These are phyloP conservation scores for Conticribra guillardii DNA, from an alignment of 108 stramenopile genomes.

Conservation along the genomic window DNA sequence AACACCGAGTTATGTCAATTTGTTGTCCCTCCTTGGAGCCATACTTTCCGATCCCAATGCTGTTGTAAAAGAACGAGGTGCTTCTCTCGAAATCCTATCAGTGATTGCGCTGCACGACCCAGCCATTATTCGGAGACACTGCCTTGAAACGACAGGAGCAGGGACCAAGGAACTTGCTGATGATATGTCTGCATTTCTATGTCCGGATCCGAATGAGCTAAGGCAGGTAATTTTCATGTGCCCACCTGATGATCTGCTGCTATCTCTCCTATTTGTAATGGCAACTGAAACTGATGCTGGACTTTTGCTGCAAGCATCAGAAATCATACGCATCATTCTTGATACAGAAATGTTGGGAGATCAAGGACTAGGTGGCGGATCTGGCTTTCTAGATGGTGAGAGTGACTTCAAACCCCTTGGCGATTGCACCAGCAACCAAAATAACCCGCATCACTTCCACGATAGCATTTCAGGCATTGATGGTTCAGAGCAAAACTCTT, in stretches of 20 bases:
- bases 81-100: conserved; percentile 77
- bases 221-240: conserved; percentile 69
- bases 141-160: conserved; percentile 54
- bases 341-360: conserved; percentile 84
- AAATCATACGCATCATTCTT: conserved; percentile 82
- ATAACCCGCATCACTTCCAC: conserved; percentile 3
- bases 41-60: conserved; percentile 77
- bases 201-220: conserved; percentile 70
- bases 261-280: conserved; percentile 71
- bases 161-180: background rate
- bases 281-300: conserved; percentile 83
- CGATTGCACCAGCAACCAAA: conserved; percentile 11
- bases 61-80: conserved; percentile 74
- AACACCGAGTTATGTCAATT: conserved; percentile 42
- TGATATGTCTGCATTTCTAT: conserved; percentile 18
- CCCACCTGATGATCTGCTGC: conserved; percentile 73
- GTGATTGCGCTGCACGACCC: conserved; percentile 84
- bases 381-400: conserved; percentile 63
- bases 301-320: conserved; percentile 76
- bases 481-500: conserved; percentile 69
- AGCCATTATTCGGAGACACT: conserved; percentile 68
- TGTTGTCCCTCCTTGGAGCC: conserved; percentile 69
- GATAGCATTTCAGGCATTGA: conserved; percentile 16
- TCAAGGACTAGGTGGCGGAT: conserved; percentile 44
- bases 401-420: conserved; percentile 20